phyloP scores from a whole-genome alignment of 495 filamentous ascomycete species.

The Delitschia confertaspora region DNA sequence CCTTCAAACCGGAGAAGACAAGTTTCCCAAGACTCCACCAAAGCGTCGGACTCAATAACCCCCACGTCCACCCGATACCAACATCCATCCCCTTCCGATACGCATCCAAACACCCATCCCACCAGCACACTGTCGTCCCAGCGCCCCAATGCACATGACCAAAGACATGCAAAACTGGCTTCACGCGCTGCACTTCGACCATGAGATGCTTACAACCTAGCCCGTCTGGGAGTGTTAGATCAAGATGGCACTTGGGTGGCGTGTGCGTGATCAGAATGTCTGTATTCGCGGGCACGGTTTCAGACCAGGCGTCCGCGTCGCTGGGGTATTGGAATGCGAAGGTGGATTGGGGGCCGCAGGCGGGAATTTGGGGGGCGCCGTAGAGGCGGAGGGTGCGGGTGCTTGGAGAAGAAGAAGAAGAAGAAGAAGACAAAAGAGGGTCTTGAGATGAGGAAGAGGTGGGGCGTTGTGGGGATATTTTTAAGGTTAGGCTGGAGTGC shows the following conservation, averaged over 20 bases:
- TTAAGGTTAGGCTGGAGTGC: slow-evolving; percentile 47
- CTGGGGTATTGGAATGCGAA: slow-evolving; percentile 61
- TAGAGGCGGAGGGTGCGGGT: slow-evolving; percentile 46
- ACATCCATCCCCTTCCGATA: slow-evolving; percentile 59
- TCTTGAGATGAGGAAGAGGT: slow-evolving; percentile 32
- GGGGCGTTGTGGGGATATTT: slow-evolving; percentile 4
- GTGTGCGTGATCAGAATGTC: slow-evolving; percentile 85
- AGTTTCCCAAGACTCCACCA: slow-evolving; percentile 59
- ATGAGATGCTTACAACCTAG: slow-evolving; percentile 71
- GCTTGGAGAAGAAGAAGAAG: slow-evolving; percentile 31
- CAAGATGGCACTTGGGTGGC: slow-evolving; percentile 65
- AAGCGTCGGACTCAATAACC: slow-evolving; percentile 42
- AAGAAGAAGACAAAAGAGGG: slow-evolving; percentile 38
- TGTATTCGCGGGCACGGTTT: slow-evolving; percentile 60
- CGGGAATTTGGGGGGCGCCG: slow-evolving; percentile 57
- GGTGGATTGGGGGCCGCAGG: slow-evolving; percentile 45
- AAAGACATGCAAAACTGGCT: slow-evolving; percentile 75
- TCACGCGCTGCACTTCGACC: slow-evolving; percentile 67
- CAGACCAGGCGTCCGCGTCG: slow-evolving; percentile 52
- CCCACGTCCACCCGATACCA: slow-evolving; percentile 38
- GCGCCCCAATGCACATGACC: slow-evolving; percentile 73
- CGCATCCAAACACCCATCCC: slow-evolving; percentile 62
- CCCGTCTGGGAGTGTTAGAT: slow-evolving; percentile 44
- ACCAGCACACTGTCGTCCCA: slow-evolving; percentile 59
- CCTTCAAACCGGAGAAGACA: slow-evolving; percentile 51